Evolutionary conservation across 2,329 filamentous ascomycete genomes (phyloP), one percentile per base, ranked within the genome.

Genomic region (Trichoderma sp.): DNA sequence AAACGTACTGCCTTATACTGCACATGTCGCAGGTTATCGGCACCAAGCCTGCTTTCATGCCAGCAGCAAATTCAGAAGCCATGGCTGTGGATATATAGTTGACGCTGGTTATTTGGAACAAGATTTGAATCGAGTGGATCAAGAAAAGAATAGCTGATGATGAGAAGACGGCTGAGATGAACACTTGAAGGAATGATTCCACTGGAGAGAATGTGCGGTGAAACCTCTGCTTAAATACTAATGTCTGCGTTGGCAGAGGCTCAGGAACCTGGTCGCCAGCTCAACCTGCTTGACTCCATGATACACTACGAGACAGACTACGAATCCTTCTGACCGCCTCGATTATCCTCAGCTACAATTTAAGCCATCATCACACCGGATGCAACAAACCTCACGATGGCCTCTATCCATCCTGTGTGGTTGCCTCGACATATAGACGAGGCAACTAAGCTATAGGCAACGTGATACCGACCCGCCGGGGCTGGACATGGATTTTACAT

Each of bases 1-100:
- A 30, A 30, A 73, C 73, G 2, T 64, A 74, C 73, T 70, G 70
- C 24, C 63, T 72, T n/a, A 74, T 71, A 39, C 73, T 74, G 65
- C 73, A 74, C 73, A 73, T 74, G n/a, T 74, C 73, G 62, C 73
- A 74, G 21, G 43, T 56, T 30, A 74, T 72, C 9, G 73, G 73
- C 4, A 70, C 60, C 61, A 73, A 21, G 61, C 73, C 73, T 30
- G 72, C 21, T 36, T 70, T 66, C 64, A 74, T 57, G n/a, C 73
- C 73, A 24, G 57, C 63, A 36, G 70, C 72, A 56, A 73, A 73
- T 51, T 69, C 57, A 51, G 69, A 64, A 47, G 69, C 32, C 70
- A 73, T 73, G 39, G 32, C 21, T 53, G 47, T 53, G 47, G 11
- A 34, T 70, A 24, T 63, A 11, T 32, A 67, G 43, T 7, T 26